Evolutionary conservation across 306 rosid genomes (phyloP), one percentile per base, ranked within the genome.

Genomic region (Corylus avellana): DNA sequence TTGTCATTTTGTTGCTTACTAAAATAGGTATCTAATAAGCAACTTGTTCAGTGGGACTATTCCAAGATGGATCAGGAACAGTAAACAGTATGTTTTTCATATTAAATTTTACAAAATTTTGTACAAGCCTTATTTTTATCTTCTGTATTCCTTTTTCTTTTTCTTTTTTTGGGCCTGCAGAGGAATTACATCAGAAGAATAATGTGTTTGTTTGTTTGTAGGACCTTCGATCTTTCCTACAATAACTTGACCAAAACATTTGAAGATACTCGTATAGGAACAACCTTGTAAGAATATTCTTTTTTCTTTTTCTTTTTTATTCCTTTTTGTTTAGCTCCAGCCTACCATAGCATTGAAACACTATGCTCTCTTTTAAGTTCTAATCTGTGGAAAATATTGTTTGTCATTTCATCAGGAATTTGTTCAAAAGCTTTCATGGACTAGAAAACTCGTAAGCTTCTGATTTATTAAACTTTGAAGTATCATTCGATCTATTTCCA

Each of bases 21-120:
- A 16, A 25, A 50, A 69, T 66, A 82, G 85, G 72, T 82, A 42
- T 77, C 81, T 81, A 46, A 77, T 78, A 53, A 32, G 81, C 25
- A 82, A 82, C 85, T 27, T 64, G 46, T 81, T 82, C 11, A 72
- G 7, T 0, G 85, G 85, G 49, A 12, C 32, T 76, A 72, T 82
- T 53, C 85, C 85, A 7, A 42, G 55, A 1, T 82, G 81, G 85
- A 51, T 82, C 62, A 54, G 4, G 44, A 47, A 10, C 32, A 63
- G 74, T 63, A 42, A 53, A 53, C 25, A 51, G 85, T 77, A 77
- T 51, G 64, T 51, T 39, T 42, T 72, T 32, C 47, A 25, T 72
- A 42, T 47, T 51, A 50, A 50, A 72, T 63, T 35, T 1, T 63
- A 35, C n/a, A 32, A 72, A 32, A 32, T 22, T 35, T 1, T 63